Evolutionary conservation across 495 filamentous ascomycete genomes (phyloP).

Genomic region (Penicillium macrosclerotiorum): DNA sequence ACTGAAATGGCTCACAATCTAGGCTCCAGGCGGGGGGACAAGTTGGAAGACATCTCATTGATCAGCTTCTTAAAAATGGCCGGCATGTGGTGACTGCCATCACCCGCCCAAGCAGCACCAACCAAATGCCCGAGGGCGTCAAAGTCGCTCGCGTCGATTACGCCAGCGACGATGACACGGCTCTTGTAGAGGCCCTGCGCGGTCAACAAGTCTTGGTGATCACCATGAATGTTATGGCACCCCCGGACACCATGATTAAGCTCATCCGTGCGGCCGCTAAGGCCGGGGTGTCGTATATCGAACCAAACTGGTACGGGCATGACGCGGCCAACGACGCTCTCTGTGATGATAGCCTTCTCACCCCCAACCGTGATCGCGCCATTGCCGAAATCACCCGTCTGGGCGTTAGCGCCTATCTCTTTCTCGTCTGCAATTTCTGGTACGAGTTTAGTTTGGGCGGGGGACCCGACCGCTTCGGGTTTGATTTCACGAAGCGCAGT

Average conservation of each 20-base stretch:
- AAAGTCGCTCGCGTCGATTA: neutral
- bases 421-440: constrained; percentile 52
- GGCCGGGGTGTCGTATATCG: constrained; percentile 59
- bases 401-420: no score
- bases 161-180: neutral
- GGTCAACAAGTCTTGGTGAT: constrained; percentile 54
- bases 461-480: constrained; percentile 37
- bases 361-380: constrained; percentile 11
- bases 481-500: constrained; percentile 43
- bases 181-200: neutral
- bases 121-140: neutral
- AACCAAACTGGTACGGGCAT: constrained; percentile 58
- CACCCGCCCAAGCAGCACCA: neutral
- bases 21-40: constrained; percentile 1
- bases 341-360: constrained; percentile 17
- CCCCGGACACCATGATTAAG: constrained; percentile 45
- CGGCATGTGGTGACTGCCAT: neutral
- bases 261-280: constrained; percentile 60
- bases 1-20: neutral
- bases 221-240: constrained; percentile 47
- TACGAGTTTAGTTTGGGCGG: constrained; percentile 51
- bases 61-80: neutral
- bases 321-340: constrained; percentile 32
- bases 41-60: constrained; percentile 1
- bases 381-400: constrained; percentile 41